Conservation (phyloP, 176 grass and related monocot species). For the Oryza australiensis region DNA sequence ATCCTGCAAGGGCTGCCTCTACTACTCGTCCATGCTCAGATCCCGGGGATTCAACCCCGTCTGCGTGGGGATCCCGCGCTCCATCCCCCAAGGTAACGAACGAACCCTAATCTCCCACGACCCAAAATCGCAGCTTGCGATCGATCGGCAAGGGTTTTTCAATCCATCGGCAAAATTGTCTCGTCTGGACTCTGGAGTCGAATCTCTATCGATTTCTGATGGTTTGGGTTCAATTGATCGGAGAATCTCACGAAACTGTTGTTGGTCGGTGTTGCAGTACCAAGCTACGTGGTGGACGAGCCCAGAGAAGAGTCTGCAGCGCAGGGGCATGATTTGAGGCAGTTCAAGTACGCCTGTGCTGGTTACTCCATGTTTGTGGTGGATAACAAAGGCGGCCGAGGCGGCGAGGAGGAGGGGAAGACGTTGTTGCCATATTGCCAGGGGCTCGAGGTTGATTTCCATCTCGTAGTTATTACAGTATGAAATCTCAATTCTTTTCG, state of each 20-base stretch:
- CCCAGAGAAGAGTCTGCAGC: conserved; percentile 53
- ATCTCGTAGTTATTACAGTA: conserved; percentile 1
- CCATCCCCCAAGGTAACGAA: conserved; percentile 73
- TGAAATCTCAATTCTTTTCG: too few species aligned
- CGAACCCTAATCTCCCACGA: conserved; percentile 26
- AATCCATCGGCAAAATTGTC: background rate
- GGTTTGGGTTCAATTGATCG: background rate
- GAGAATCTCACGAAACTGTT: conserved; percentile 33
- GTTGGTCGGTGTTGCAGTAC: conserved; percentile 54
- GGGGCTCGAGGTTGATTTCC: conserved; percentile 77
- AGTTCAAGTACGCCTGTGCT: conserved; percentile 83
- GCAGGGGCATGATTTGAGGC: conserved; percentile 54
- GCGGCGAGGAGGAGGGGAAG: conserved; percentile 49
- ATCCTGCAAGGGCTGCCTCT: conserved; percentile 94
- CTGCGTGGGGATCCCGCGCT: conserved; percentile 79
- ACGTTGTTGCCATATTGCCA: conserved; percentile 79
- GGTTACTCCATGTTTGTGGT: conserved; percentile 83
- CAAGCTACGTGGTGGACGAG: conserved; percentile 62
- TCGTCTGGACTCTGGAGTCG: background rate
- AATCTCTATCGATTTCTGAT: background rate
- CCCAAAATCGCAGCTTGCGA: background rate
- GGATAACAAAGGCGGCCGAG: conserved; percentile 48
- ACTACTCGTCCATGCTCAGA: conserved; percentile 82
- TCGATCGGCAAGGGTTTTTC: background rate
- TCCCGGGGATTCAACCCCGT: conserved; percentile 72